Evolutionary conservation across 345 rosid species (phyloP), one percentile per base, ranked within the genome.

Genomic region (Populus ilicifolia): DNA sequence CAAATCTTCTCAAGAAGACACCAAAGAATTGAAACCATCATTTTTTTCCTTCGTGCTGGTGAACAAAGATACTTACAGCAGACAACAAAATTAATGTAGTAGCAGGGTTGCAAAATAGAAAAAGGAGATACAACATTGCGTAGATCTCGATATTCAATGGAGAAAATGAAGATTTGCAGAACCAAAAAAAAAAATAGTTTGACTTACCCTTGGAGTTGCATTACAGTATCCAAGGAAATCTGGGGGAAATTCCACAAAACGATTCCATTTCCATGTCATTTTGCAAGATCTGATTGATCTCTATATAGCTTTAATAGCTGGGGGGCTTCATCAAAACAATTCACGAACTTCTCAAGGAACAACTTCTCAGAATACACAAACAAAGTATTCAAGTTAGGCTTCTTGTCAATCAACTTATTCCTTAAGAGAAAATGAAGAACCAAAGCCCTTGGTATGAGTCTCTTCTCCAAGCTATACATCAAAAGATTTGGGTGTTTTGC

Each of bases 401-500:
- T 68, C 16, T 21, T 38, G 11, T n/a, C 23, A 6, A 76, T 18
- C 67, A 76, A 69, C 56, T 38, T 67, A 38, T 76, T 69, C 6
- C 68, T 56, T 39, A 71, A 44, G n/a, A 68, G 38, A 29, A 23
- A 36, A 0, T 76, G 39, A 68, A 30, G 43, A 68, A 68, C 67
- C 16, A 27, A 27, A 54, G 39, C 79, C 23, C 78, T 75, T 66
- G 78, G 72, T 66, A 67, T 11, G 10, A 67, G 44, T 9, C 92
- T 86, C 84, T 81, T 90, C 67, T 87, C 81, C 78, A 89, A 67
- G 78, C 84, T 87, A 25, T 69, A 82, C 52, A 78, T 69, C 46
- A 89, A 30, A 9, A 89, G 74, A 9, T 59, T 67, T 0, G 91
- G 90, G 16, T 70, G 62, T 33, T 79, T 72, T 0, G 81, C 88